Conservation (phyloP, 2,329 filamentous ascomycete genomes). For the Cercospora beticola region DNA sequence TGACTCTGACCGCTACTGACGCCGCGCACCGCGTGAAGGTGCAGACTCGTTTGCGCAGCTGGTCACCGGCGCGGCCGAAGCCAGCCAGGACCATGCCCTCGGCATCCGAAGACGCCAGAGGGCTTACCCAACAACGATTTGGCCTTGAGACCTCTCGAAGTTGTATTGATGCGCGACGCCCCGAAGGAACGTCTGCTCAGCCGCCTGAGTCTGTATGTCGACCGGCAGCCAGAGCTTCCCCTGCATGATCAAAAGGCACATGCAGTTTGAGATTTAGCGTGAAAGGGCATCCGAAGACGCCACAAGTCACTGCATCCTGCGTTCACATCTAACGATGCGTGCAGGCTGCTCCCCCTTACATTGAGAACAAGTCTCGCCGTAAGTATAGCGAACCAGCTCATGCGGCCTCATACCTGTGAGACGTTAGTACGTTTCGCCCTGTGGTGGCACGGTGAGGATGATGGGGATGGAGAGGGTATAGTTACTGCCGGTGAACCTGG, state of each 20-base stretch:
- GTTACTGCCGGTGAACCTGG: neutral
- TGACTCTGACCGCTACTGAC: neutral
- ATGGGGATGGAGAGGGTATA: neutral
- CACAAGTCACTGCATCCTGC: neutral
- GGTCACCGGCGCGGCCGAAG: slow-evolving; percentile 5
- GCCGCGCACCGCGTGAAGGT: slow-evolving; percentile 7
- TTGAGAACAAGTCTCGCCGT: slow-evolving; percentile 3
- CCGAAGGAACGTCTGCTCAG: neutral
- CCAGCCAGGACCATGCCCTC: slow-evolving; percentile 1
- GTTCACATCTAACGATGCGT: neutral
- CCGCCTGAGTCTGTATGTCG: neutral
- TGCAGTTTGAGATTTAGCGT: slow-evolving; percentile 9
- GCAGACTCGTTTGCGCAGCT: slow-evolving; percentile 3
- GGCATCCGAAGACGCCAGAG: slow-evolving; percentile 3
- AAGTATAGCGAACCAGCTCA: slow-evolving; percentile 7
- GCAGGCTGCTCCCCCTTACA: slow-evolving; percentile 8
- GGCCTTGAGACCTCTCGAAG: slow-evolving; percentile 6
- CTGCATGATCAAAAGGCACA: neutral
- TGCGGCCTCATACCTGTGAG: neutral
- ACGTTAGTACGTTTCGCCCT: neutral
- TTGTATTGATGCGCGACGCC: slow-evolving; percentile 3
- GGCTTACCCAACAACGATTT: slow-evolving; percentile 5
- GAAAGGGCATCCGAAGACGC: slow-evolving; percentile 2
- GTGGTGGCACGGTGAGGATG: neutral
- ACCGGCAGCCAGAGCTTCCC: slow-evolving; percentile 1